Evolutionary conservation across 106 monocot genomes (phyloP), one percentile per base, ranked within the genome.

Genomic region (Hemerocallis citrina): DNA sequence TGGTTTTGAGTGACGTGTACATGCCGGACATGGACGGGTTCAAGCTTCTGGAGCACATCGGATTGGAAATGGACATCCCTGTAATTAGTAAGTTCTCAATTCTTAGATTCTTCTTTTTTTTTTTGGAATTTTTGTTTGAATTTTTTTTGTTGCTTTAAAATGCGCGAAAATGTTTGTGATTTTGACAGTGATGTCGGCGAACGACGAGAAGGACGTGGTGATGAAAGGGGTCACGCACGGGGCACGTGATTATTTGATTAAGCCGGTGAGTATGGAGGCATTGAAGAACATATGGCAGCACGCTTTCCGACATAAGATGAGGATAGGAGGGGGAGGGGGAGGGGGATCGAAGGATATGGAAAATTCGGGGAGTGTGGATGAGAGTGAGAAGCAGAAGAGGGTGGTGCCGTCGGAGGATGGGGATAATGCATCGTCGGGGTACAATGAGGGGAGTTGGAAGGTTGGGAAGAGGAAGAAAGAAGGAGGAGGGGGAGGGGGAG

Each of bases 11-110:
- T 32, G 88, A 89, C 58, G 88, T 89, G 7, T 64, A 84, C 22
- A 89, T 83, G 80, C 88, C 88, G 19, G 88, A 89, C 77, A 89
- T 89, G 84, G 80, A 89, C 36, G 84, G 88, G 8, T 84, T 84
- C 55, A 84, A 77, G 77, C 84, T 89, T 57, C 34, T 89, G 55
- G 88, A 89, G 64, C 77, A 73, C n/a, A 71, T 89, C 22, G 88
- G 83, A 8, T 67, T 84, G 2, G 88, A 89, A 57, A 89, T 89
- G 84, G 79, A 88, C 28, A 69, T 88, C 22, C 88, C 88, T 34
- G 88, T 88, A 30, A 83, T 88, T 25, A 88, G 88, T 88, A 71
- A 72, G 78, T 61, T 15, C n/a, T 1, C n/a, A 15, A 10, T 43
- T 4, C 43, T 13, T 9, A 43, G 43, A n/a, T 13, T 12, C 0